Evolutionary conservation across 2,329 filamentous ascomycete genomes (phyloP), one percentile per base, ranked within the genome.

Genomic region (Aspergillus transmontanensis): DNA sequence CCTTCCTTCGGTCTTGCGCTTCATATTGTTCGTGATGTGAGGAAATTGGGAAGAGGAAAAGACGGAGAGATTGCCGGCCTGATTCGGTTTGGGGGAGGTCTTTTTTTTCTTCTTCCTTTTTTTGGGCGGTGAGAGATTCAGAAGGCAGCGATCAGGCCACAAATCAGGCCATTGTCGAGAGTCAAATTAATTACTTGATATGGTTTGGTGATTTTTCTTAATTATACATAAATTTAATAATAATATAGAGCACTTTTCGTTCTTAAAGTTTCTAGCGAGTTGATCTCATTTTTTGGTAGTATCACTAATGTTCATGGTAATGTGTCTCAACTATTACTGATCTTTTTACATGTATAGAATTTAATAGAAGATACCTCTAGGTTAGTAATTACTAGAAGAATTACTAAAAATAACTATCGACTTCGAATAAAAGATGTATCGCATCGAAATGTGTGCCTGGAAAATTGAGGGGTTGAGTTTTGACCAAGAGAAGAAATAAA

Each of bases 1-100:
- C 56, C 72, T 69, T 39, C 68, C 64, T 14, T 76, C 72, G 26
- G 77, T 76, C 70, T 81, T 81, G 65, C 81, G 80, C 74, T 83
- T 83, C 79, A 80, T 80, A 62, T 72, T 74, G 59, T 19, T 28
- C 16, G 36, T 7, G 30, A 28, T 23, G 39, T 36, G 41, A 34
- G 34, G 34, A 57, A 10, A 43, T 30, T 59, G 32, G 45, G 56
- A 51, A 43, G 28, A 51, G 51, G 30, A 11, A 45, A 26, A 21
- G 10, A 28, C 28, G n/a, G 32, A 12, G 41, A 41, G 39, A 53
- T n/a, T 32, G 30, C n/a, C 60, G 58, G 14, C 12, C 26, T 39
- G 50, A 41, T 43, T 30, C 48, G 39, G 19, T n/a, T 51, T 32
- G 45, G n/a, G n/a, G 54, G 26, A 30, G 12, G 45, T 46, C 58